Percentiles rank a stretch among this genome's conserved stretches.
Evolutionary conservation across 495 filamentous ascomycete species (phyloP).

Genomic region (Amniculicola lignicola): DNA sequence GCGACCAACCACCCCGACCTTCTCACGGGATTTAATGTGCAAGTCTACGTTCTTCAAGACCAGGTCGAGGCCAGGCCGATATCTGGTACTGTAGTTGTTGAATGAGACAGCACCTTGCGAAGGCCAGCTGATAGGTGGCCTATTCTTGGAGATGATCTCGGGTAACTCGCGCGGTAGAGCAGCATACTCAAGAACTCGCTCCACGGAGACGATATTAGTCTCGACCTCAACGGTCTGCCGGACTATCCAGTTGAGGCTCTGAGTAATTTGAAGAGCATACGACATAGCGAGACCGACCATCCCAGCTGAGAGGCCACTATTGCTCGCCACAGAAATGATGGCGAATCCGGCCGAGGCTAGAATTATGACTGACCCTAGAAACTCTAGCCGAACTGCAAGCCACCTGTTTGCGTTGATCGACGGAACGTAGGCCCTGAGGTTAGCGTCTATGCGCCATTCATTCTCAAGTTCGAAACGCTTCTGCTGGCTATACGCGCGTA

Average conservation of each 20-base stretch:
- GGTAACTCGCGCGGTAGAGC: conserved; percentile 90
- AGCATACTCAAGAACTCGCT: conserved; percentile 95
- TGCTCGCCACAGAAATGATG: conserved; percentile 72
- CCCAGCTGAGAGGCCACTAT: conserved; percentile 66
- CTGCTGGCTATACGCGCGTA: conserved; percentile 90
- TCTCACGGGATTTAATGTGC: conserved; percentile 91
- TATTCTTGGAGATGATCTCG: conserved; percentile 83
- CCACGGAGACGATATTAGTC: conserved; percentile 98
- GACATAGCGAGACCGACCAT: conserved; percentile 94
- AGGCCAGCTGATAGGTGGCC: conserved; percentile 90
- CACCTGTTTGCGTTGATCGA: conserved; percentile 95
- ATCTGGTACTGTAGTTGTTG: conserved; percentile 88
- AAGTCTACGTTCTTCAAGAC: conserved; percentile 90
- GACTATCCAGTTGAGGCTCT: conserved; percentile 99
- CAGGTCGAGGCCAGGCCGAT: conserved; percentile 81
- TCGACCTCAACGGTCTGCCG: conserved; percentile 98
- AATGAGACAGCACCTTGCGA: conserved; percentile 86
- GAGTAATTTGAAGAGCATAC: conserved; percentile 94
- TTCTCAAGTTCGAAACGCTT: conserved; percentile 86
- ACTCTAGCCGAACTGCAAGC: conserved; percentile 93
- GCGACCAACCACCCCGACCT: conserved; percentile 95
- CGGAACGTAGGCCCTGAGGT: conserved; percentile 92
- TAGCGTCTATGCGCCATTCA: conserved; percentile 96
- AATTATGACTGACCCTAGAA: conserved; percentile 94
- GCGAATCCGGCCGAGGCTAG: conserved; percentile 79